phyloP scores from a whole-genome alignment of 2,329 filamentous ascomycete genomes.

The Nigrospora oryzae region DNA sequence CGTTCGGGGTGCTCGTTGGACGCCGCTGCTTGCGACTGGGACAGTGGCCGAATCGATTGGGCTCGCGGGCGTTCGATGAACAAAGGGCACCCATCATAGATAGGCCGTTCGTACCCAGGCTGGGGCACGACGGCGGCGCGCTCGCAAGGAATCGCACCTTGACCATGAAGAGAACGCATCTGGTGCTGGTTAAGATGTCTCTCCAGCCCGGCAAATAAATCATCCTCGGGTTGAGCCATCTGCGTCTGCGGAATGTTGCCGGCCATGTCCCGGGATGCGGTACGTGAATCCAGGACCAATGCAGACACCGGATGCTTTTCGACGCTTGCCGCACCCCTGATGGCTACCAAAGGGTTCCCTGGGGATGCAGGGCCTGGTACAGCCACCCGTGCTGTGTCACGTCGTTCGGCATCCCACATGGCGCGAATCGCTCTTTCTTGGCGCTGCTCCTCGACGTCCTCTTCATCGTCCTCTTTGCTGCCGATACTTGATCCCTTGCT shows the following conservation, averaged over 20 bases:
- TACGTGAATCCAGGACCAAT: neutral
- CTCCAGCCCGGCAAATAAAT: conserved; percentile 17
- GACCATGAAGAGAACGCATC: too few species aligned
- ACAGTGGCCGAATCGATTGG: too few species aligned
- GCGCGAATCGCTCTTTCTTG: conserved; percentile 20
- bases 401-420: conserved; percentile 23
- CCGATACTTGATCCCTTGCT: conserved; percentile 5
- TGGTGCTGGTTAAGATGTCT: conserved; percentile 12
- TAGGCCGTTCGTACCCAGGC: too few species aligned
- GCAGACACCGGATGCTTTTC: too few species aligned
- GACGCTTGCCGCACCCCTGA: too few species aligned
- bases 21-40: too few species aligned
- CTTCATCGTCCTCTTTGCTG: conserved; percentile 13
- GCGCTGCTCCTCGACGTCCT: conserved; percentile 17
- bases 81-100: too few species aligned
- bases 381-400: conserved; percentile 14
- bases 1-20: too few species aligned
- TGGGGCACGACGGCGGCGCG: too few species aligned
- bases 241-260: neutral
- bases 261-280: neutral
- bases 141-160: too few species aligned
- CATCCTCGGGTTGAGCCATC: conserved; percentile 9
- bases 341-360: neutral
- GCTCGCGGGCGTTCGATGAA: too few species aligned
- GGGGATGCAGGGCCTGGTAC: conserved; percentile 10